These are phyloP conservation scores for Exophiala mesophila DNA, from an alignment of 2,329 filamentous ascomycete species.

Conservation along the genomic window DNA sequence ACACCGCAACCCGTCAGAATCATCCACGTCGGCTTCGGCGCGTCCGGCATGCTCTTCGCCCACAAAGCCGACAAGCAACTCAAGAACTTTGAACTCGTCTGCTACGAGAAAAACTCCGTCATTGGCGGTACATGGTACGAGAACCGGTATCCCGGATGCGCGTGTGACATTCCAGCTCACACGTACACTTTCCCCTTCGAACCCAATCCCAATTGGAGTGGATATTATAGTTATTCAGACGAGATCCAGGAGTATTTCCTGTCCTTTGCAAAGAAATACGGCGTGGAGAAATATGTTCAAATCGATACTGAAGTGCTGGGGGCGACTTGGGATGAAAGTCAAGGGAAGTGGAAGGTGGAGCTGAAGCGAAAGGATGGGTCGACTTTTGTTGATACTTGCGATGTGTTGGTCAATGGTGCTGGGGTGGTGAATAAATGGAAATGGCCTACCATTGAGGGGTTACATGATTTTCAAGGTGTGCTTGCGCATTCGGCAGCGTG, in stretches of 20 bases:
- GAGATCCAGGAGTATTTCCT: conserved; percentile 31
- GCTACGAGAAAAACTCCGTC: conserved; percentile 27
- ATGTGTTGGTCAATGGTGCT: conserved; percentile 16
- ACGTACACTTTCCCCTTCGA: conserved; percentile 22
- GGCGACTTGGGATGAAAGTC: conserved; percentile 7
- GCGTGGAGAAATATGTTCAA: conserved; percentile 12
- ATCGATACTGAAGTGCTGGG: conserved; percentile 13
- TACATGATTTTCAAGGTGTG: conserved; percentile 33
- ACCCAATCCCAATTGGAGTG: conserved; percentile 25
- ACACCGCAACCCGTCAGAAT: conserved; percentile 7
- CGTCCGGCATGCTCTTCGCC: conserved; percentile 37
- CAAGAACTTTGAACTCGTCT: conserved; percentile 16
- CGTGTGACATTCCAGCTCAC: conserved; percentile 34
- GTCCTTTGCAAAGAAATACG: conserved; percentile 24
- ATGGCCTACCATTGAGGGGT: conserved; percentile 35
- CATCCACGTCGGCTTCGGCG: conserved; percentile 35
- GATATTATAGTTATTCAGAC: conserved; percentile 25
- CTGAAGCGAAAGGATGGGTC: conserved; percentile 10
- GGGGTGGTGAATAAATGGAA: conserved; percentile 26
- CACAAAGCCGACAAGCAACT: conserved; percentile 25
- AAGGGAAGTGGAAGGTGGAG: conserved; percentile 11
- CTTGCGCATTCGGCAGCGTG: conserved; percentile 32
- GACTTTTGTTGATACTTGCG: conserved; percentile 8
- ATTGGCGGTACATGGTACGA: conserved; percentile 18
- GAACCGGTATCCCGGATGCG: conserved; percentile 15